Base-by-base conservation (phyloP, 2,329 filamentous ascomycete genomes). In the Canariomyces notabilis region DNA sequence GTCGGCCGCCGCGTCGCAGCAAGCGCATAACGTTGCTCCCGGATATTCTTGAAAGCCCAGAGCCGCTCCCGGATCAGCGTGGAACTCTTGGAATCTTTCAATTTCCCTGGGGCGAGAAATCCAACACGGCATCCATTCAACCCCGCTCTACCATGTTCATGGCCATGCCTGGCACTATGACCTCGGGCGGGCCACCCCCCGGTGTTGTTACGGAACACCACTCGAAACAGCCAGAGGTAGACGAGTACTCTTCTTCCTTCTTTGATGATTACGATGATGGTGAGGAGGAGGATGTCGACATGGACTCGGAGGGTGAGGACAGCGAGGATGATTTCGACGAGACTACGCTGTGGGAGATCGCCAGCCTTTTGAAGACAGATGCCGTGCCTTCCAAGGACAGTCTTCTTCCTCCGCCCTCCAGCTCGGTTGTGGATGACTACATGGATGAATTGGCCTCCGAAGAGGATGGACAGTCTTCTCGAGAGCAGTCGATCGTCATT, bases 21-120 rank as follows among this genome's bases (percentile, higher is more conserved):
- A 78, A 68, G 61, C 74, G 79, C 34, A 64, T 80, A n/a, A 80
- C 78, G 6, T 59, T 74, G 37, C 70, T 84, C 5, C 78, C 80
- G 12, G 80, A 83, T 58, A 83, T 83, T 49, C 58, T 81, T 26
- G 80, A 83, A 59, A 80, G 72, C 52, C 80, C 80, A 4, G 65
- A 76, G 57, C 79, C 79, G 29, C 65, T 83, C 4, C 73, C 74
- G 4, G 68, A 80, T 59, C 78, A 76, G 62, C 70, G 73, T 34
- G 77, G 72, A 11, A 82, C 78, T 9, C 69, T 83, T 15, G 80
- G 79, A 5, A 77, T 83, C 56, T 84, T 82, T 65, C 77, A 81
- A 55, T 83, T 83, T 53, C 78, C 80, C 2, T 83, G 79, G 77
- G 80, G 80, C 12, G 79, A 83, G 63, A 75, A 65, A 55, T 83